Conservation (phyloP, 2,329 filamentous ascomycete species). For the Juglanconis oblonga region DNA sequence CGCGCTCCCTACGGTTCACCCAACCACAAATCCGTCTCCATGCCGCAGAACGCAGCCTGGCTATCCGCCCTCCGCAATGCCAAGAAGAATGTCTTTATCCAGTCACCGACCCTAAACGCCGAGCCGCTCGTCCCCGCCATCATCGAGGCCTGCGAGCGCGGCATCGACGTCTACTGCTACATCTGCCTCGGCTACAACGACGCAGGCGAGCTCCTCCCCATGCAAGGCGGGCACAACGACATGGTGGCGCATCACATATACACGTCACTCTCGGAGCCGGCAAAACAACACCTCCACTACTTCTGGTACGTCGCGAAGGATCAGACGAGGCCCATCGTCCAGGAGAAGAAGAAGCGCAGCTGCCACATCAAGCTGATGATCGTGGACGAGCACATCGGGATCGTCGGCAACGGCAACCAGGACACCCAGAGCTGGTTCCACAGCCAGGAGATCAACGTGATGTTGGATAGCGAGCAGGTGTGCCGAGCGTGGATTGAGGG, state of each 20-base stretch:
- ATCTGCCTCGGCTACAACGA: slow-evolving; percentile 80
- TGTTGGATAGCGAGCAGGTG: slow-evolving; percentile 63
- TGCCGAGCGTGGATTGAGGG: slow-evolving; percentile 62
- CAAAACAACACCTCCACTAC: slow-evolving; percentile 53
- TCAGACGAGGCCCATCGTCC: slow-evolving; percentile 64
- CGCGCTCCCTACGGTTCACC: slow-evolving; percentile 64
- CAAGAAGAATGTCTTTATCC: slow-evolving; percentile 65
- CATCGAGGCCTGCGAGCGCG: slow-evolving; percentile 61
- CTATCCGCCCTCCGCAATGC: slow-evolving; percentile 67
- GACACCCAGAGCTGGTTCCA: slow-evolving; percentile 81
- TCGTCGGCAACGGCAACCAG: slow-evolving; percentile 75
- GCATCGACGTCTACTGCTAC: slow-evolving; percentile 66
- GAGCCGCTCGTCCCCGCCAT: slow-evolving; percentile 64
- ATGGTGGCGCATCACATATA: slow-evolving; percentile 63
- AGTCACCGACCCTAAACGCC: slow-evolving; percentile 75
- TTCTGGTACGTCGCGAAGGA: slow-evolving; percentile 74
- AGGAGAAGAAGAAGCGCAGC: slow-evolving; percentile 61
- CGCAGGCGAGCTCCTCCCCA: slow-evolving; percentile 69
- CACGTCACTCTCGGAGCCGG: slow-evolving; percentile 45
- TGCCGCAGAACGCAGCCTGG: slow-evolving; percentile 75
- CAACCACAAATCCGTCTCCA: slow-evolving; percentile 57
- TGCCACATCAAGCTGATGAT: slow-evolving; percentile 80
- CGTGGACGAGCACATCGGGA: slow-evolving; percentile 64
- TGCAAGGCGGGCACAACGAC: slow-evolving; percentile 74
- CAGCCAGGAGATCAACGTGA: slow-evolving; percentile 72